Evolutionary conservation across 2,329 filamentous ascomycete genomes (phyloP).

Genomic region (Talaromyces funiculosus): DNA sequence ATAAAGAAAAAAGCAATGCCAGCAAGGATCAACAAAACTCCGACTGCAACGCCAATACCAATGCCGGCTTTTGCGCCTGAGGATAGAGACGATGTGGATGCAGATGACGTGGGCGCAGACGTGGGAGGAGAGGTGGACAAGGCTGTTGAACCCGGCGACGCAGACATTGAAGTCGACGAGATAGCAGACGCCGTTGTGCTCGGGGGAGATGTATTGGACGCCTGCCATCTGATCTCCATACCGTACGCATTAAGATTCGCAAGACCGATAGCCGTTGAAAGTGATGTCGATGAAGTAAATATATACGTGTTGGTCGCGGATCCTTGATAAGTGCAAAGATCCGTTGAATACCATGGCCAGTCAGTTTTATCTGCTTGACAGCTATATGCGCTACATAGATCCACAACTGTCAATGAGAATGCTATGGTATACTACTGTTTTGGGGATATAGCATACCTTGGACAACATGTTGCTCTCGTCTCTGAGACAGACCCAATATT

Average conservation of each 20-base stretch:
- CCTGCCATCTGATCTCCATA: slow-evolving; percentile 6
- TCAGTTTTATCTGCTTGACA: neutral
- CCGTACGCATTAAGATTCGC: slow-evolving; percentile 10
- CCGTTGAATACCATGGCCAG: slow-evolving; percentile 11
- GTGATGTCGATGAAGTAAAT: neutral
- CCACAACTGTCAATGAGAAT: neutral
- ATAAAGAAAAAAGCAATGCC: neutral
- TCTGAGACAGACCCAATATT: slow-evolving; percentile 6
- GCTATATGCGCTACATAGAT: neutral
- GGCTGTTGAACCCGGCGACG: neutral
- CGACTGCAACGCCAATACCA: neutral
- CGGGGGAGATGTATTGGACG: neutral
- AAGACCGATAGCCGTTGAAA: slow-evolving; percentile 1
- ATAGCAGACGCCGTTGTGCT: neutral
- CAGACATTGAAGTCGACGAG: neutral
- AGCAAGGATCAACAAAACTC: neutral
- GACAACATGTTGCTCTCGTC: slow-evolving; percentile 10
- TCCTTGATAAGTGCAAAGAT: slow-evolving; percentile 6
- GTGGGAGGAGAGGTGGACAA: neutral
- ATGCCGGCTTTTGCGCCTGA: slow-evolving; percentile 1
- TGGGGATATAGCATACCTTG: neutral
- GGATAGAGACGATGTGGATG: neutral
- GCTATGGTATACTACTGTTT: neutral
- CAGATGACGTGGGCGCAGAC: neutral
- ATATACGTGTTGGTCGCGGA: slow-evolving; percentile 1